Evolutionary conservation across 2,329 filamentous ascomycete species (phyloP), one percentile per base, ranked within the genome.

Genomic region (Paecilomyces sp.): DNA sequence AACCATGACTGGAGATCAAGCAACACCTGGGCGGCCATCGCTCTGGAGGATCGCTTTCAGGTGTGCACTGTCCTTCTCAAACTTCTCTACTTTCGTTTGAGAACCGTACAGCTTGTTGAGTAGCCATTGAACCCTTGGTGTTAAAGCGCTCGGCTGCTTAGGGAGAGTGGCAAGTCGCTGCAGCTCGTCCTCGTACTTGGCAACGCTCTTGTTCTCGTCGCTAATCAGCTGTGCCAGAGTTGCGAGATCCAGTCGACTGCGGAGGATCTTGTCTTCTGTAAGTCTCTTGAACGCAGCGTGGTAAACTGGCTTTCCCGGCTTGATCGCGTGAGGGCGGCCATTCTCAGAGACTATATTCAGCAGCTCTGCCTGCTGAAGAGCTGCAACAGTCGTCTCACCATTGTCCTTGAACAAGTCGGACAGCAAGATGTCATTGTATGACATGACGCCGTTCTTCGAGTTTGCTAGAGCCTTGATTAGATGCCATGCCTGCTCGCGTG

Each of bases 381-480:
- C 87, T 61, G 91, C 89, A 12, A 99, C 81, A 0, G 89, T 89
- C 0, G 81, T 79, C 67, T 96, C 92, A 60, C 89, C 90, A 60
- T 85, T 84, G 1, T 82, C 81, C 24, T 88, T 85, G 75, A 95
- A 96, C 0, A 90, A 83, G 58, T 89, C 86, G 3, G 87, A 85
- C 1, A 96, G 83, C 0, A 97, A 78, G 1, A 96, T 81, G 68
- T 95, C 89, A 74, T 96, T 93, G 80, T 96, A 97, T 1, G 89
- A 84, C 0, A 97, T 80, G 3, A 75, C 56, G 3, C 70, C 73
- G 47, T 74, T 81, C 5, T 88, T 85, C 11, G 85, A 78, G n/a
- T 83, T 74, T 0, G 90, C 88, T 13, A 99, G 85, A 31, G 84
- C 80, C 70, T 90, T 92, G 74, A 97, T 88, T 1, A 99, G 78